Evolutionary conservation across 331 rosid genomes (phyloP).

Genomic region (Dryas integrifolia): DNA sequence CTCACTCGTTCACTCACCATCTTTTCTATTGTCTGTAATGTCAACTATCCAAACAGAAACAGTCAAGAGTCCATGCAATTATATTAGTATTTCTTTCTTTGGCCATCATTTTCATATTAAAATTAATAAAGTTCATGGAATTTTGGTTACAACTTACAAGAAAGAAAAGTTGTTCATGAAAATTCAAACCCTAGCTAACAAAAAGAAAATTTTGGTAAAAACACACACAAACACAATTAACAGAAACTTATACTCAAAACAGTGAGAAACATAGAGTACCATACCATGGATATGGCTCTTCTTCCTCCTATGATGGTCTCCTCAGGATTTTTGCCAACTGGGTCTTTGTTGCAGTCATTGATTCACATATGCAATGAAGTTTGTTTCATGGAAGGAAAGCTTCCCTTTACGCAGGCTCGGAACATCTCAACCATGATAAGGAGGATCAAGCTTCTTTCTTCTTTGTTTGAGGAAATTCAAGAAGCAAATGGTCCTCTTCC

Average conservation of each 20-base stretch:
- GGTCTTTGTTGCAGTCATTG: conserved; percentile 68
- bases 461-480: conserved; percentile 80
- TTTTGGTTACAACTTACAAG: background rate
- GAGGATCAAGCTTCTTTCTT: conserved; percentile 76
- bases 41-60: conserved; percentile 47
- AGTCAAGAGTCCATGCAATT: conserved; percentile 43
- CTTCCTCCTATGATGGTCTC: conserved; percentile 49
- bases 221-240: background rate
- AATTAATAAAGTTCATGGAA: background rate
- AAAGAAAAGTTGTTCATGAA: background rate
- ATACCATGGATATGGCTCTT: conserved; percentile 46
- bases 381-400: conserved; percentile 60
- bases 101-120: conserved; percentile 10
- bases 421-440: conserved; percentile 74
- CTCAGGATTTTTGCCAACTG: conserved; percentile 58
- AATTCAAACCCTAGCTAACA: background rate
- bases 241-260: conserved; percentile 19
- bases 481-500: conserved; percentile 60
- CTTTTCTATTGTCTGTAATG: conserved; percentile 39
- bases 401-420: conserved; percentile 48
- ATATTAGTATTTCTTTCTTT: conserved; percentile 32
- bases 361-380: conserved; percentile 60
- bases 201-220: conserved; percentile 28
- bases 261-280: background rate
- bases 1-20: background rate